A percentile compares a stretch with the other conserved stretches of the same genome.
These are phyloP conservation scores for Aspergillus pseudoviridinutans DNA, from an alignment of 2,329 filamentous ascomycete species.

Conservation along the genomic window DNA sequence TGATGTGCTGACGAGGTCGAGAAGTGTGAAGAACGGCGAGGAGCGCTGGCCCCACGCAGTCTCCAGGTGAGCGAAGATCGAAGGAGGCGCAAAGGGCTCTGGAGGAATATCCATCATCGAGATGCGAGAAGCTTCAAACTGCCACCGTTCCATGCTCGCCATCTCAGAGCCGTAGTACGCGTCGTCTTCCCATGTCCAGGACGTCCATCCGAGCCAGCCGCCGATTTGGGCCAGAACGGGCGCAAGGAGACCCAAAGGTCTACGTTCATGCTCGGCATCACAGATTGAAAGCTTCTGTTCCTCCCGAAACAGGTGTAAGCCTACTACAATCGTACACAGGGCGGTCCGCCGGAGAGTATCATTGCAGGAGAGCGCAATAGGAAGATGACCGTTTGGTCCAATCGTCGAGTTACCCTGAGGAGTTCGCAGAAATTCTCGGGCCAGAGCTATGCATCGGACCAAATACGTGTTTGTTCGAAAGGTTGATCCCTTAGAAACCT, in stretches of 20 bases:
- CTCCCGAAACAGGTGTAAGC: conserved; percentile 81
- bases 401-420: conserved; percentile 54
- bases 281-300: conserved; percentile 76
- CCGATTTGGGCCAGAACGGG: conserved; percentile 76
- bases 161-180: conserved; percentile 60
- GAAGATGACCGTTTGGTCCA: conserved; percentile 59
- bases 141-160: conserved; percentile 50
- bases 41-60: conserved; percentile 32
- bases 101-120: conserved; percentile 41
- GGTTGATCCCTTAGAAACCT: conserved; percentile 21
- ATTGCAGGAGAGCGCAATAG: conserved; percentile 54
- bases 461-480: conserved; percentile 42
- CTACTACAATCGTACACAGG: conserved; percentile 65
- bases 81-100: conserved; percentile 55
- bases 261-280: conserved; percentile 46
- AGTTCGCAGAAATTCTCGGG: conserved; percentile 63
- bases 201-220: conserved; percentile 72
- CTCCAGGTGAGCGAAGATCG: conserved; percentile 55
- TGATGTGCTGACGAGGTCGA: conserved; percentile 43
- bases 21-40: conserved; percentile 47
- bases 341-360: conserved; percentile 58
- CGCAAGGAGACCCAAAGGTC: conserved; percentile 54
- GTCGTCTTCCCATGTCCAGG: conserved; percentile 53
- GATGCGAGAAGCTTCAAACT: conserved; percentile 53
- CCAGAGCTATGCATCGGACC: conserved; percentile 51